These are phyloP conservation scores for Corylus americana DNA, from an alignment of 306 rosid species.

Conservation along the genomic window DNA sequence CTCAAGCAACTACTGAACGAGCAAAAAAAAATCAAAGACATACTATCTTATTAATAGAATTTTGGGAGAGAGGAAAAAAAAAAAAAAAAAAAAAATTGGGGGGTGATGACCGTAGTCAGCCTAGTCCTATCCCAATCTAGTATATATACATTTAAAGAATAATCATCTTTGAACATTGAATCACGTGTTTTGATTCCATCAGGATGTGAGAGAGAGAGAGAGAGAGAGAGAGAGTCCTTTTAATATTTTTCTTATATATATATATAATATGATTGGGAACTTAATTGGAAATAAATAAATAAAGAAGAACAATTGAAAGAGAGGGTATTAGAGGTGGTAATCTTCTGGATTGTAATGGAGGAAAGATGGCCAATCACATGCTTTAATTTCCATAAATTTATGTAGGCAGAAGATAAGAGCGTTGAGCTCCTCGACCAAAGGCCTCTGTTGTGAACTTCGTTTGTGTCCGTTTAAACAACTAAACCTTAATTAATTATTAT, in stretches of 20 bases:
- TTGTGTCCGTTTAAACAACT: no score
- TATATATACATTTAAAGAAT: neutral
- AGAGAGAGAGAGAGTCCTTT: neutral
- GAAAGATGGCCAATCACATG: conserved; percentile 7
- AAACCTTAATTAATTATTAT: no score
- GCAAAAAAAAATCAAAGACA: no score
- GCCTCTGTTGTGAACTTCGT: no score
- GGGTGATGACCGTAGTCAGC: no score
- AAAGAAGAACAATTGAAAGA: neutral
- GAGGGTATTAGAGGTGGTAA: conserved; percentile 2
- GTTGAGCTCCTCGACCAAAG: no score
- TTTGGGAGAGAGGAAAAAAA: no score
- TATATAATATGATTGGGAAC: neutral
- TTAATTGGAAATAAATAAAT: no score
- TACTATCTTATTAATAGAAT: no score
- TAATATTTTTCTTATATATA: neutral
- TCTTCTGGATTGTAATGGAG: neutral
- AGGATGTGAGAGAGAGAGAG: neutral
- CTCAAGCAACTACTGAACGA: no score
- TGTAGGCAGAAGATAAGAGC: neutral
- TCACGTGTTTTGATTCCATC: conserved; percentile 16
- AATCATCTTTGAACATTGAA: conserved; percentile 13
- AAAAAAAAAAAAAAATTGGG: no score
- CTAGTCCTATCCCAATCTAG: conserved; percentile 2
- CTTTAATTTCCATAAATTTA: neutral